These are phyloP conservation scores for Solanum pennellii DNA, from an alignment of 257 asterid species.

Conservation along the genomic window DNA sequence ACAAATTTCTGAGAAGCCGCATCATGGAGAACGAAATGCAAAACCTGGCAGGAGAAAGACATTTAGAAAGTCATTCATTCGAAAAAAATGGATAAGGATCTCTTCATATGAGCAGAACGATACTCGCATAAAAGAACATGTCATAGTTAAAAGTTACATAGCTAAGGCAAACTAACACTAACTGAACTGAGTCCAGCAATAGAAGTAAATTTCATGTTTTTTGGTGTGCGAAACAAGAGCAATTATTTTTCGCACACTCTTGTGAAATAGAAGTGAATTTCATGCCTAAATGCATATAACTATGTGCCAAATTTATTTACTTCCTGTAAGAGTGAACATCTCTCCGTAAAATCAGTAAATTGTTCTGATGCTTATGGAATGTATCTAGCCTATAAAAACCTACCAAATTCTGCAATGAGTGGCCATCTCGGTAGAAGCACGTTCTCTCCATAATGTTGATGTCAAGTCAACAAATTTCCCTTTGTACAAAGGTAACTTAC, in stretches of 20 bases:
- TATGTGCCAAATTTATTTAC: neutral
- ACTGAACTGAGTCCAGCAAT: neutral
- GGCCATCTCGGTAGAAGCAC: constrained; percentile 6
- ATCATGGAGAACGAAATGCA: constrained; percentile 9
- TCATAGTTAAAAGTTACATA: neutral
- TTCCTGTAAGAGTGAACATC: neutral
- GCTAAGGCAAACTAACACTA: neutral
- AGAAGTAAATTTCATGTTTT: neutral
- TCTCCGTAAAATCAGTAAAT: neutral
- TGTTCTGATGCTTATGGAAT: neutral
- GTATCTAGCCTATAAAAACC: neutral
- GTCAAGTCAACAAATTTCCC: constrained; percentile 19
- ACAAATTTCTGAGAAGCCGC: constrained; percentile 4
- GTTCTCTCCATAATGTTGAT: constrained; percentile 7
- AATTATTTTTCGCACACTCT: neutral
- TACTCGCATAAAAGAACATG: neutral
- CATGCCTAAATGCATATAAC: neutral
- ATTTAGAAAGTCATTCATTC: neutral
- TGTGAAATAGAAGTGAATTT: neutral
- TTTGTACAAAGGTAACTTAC: neutral
- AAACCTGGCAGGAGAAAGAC: neutral
- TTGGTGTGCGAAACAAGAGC: neutral
- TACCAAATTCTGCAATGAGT: constrained; percentile 15
- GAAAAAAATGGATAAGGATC: neutral
- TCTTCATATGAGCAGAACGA: neutral